Percentiles rank a stretch among this genome's conserved stretches.
Conservation (phyloP, 148 eudicot species). For the Nyssa sinensis region DNA sequence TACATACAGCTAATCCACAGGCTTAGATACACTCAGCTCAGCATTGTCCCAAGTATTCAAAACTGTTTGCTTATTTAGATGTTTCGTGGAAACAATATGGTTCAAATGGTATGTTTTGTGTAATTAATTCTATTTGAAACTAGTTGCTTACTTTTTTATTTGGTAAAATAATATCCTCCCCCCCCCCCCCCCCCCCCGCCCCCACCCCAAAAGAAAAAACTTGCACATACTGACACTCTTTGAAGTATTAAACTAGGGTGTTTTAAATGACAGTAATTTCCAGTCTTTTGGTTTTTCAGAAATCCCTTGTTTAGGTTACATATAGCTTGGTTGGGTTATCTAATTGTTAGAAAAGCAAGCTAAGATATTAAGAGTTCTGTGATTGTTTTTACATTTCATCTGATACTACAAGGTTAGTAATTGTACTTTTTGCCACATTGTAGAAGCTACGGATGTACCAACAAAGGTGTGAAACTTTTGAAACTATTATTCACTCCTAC, state of each 20-base stretch:
- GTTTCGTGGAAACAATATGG: not conserved
- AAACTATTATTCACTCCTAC: constrained; percentile 81
- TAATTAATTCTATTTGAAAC: not conserved
- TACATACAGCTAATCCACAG: not conserved
- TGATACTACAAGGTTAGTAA: not conserved
- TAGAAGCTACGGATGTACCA: constrained; percentile 85
- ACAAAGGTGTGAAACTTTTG: constrained; percentile 89
- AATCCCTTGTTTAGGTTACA: too few species aligned
- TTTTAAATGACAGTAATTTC: not conserved
- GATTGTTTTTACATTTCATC: not conserved
- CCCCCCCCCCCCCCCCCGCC: not conserved
- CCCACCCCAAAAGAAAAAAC: not conserved
- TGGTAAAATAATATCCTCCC: not conserved
- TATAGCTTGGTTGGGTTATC: too few species aligned
- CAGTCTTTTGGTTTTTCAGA: not conserved
- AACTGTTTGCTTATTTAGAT: not conserved
- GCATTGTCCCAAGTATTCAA: not conserved
- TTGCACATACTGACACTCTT: not conserved
- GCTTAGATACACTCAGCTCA: not conserved
- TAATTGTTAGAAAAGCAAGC: not conserved
- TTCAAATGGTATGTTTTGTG: not conserved
- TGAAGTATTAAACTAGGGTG: not conserved
- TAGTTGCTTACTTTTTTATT: not conserved
- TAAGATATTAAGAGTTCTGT: not conserved
- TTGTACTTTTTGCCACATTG: constrained; percentile 18